A percentile compares a stretch with the other conserved stretches of the same genome.
Evolutionary conservation across 176 grass and related monocot species (phyloP).

Genomic region (Rhynchospora tenuis): DNA sequence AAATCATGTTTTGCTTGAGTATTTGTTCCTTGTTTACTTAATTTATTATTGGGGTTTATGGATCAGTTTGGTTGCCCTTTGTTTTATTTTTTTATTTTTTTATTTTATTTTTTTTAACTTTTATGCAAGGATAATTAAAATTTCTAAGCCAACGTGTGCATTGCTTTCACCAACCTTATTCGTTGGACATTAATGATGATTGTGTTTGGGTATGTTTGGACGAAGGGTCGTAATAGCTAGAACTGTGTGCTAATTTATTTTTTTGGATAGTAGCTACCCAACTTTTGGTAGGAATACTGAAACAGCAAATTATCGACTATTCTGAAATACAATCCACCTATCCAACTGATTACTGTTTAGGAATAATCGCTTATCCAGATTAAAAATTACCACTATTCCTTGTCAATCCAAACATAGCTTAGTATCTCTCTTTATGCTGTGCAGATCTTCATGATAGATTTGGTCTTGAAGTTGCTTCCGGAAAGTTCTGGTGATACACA

Average conservation of each 20-base stretch:
- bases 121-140: not conserved
- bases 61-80: not conserved
- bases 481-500: conserved; percentile 83
- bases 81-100: not conserved
- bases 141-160: not conserved
- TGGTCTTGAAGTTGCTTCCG: conserved; percentile 74
- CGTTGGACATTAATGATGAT: not conserved
- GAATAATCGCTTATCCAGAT: no score
- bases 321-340: no score
- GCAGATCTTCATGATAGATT: conserved; percentile 92
- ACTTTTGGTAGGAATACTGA: no score
- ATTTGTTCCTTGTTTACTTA: not conserved
- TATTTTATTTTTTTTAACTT: not conserved
- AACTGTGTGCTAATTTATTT: no score
- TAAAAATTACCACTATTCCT: no score
- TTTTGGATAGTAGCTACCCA: no score
- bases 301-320: no score
- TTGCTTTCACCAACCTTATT: conserved; percentile 3
- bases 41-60: not conserved
- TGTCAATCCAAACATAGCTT: no score
- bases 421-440: not conserved
- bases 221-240: no score
- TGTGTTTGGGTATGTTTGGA: no score
- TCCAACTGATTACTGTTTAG: no score
- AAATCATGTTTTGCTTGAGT: not conserved